Percentiles rank a stretch among this genome's conserved stretches.
Evolutionary conservation across 768 basidiomycete genomes (phyloP).

Genomic region (Agrocybe pediades): DNA sequence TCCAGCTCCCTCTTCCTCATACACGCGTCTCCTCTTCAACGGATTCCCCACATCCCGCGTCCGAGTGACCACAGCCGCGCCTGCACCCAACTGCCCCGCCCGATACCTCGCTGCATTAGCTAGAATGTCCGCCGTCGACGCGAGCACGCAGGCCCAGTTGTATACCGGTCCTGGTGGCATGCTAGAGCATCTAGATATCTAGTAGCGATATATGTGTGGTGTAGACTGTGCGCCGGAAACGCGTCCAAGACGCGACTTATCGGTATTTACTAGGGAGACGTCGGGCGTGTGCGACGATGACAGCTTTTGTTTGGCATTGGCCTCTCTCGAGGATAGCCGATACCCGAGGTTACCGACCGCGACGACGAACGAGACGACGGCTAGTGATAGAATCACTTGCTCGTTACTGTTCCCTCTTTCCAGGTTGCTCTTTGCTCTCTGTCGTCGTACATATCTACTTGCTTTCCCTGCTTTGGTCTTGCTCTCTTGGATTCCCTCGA

Average conservation of each 20-base stretch:
- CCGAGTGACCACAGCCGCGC: slow-evolving; percentile 13
- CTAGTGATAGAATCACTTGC: no score
- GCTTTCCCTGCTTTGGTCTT: no score
- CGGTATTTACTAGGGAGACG: neutral
- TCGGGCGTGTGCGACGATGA: neutral
- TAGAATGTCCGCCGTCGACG: slow-evolving; percentile 60
- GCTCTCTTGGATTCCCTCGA: no score
- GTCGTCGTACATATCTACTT: no score
- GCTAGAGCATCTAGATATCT: no score
- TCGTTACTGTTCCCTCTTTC: no score
- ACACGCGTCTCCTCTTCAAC: slow-evolving; percentile 20
- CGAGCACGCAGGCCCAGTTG: slow-evolving; percentile 72
- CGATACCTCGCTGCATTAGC: slow-evolving; percentile 64
- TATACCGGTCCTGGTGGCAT: slow-evolving; percentile 75
- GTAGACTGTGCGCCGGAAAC: no score
- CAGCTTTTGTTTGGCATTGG: neutral
- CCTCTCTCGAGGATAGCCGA: neutral
- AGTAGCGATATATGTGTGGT: no score
- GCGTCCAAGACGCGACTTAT: no score
- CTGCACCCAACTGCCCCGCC: slow-evolving; percentile 40
- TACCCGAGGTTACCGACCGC: neutral
- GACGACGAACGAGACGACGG: no score
- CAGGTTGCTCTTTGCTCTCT: no score
- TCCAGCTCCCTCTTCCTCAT: neutral
- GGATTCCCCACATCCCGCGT: no score